These are phyloP conservation scores for Asparagopsis taxiformis DNA, from an alignment of 31 red algal species.

Conservation along the genomic window DNA sequence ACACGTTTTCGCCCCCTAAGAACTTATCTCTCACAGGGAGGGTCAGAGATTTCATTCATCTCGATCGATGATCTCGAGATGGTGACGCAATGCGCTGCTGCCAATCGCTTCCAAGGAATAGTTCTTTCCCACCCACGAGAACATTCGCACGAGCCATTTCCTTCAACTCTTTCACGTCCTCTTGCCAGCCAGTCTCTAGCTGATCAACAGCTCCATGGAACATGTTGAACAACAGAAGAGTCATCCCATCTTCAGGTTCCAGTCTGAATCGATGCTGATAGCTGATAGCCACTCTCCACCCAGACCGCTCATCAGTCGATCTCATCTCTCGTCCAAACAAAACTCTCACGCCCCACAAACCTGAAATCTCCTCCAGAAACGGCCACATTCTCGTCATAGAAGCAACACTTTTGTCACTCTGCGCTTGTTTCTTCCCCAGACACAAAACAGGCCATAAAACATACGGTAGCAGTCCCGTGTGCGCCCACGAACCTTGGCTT, in stretches of 20 bases:
- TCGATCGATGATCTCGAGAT: neutral
- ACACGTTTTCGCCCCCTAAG: neutral
- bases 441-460: conserved; percentile 41
- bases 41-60: neutral
- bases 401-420: conserved; percentile 5
- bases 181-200: conserved; percentile 5
- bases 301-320: neutral
- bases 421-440: conserved; percentile 12
- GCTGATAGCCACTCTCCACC: neutral
- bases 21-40: neutral
- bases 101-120: conserved; percentile 35
- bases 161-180: conserved; percentile 35
- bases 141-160: conserved; percentile 38
- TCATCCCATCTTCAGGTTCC: conserved; percentile 19
- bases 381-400: conserved; percentile 26
- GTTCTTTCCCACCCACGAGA: neutral
- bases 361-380: conserved; percentile 39
- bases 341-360: conserved; percentile 30
- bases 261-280: conserved; percentile 14
- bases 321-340: conserved; percentile 18
- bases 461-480: conserved; percentile 39
- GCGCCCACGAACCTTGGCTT: conserved; percentile 32
- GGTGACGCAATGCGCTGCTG: neutral
- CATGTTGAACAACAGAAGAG: conserved; percentile 21
- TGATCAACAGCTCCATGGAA: conserved; percentile 15